Evolutionary conservation across 495 filamentous ascomycete species (phyloP).

Genomic region (Pseudoneurospora amorphoporcata): DNA sequence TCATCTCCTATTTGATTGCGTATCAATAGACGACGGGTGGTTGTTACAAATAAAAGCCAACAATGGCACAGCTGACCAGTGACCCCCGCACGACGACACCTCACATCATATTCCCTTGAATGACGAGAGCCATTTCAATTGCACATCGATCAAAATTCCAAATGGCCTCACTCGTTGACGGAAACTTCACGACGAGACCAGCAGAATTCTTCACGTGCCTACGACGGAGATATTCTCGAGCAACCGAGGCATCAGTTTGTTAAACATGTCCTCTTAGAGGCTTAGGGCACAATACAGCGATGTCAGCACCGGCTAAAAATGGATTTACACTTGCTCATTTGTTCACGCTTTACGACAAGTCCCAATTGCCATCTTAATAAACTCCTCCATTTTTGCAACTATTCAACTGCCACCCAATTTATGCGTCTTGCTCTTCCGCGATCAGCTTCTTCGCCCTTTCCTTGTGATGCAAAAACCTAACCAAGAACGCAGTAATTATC

Average conservation of each 20-base stretch:
- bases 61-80: neutral
- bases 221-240: neutral
- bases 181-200: neutral
- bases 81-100: neutral
- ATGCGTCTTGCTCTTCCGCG: neutral
- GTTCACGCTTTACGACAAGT: neutral
- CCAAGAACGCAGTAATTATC: slow-evolving; percentile 27
- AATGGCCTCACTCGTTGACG: neutral
- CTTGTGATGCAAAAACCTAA: slow-evolving; percentile 30
- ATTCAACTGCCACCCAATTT: neutral
- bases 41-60: neutral
- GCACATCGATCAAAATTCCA: neutral
- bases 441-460: slow-evolving; percentile 23
- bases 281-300: neutral
- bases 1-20: neutral
- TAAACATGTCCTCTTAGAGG: neutral
- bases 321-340: neutral
- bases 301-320: neutral
- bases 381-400: neutral
- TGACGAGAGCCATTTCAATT: neutral
- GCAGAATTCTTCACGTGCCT: neutral
- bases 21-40: neutral
- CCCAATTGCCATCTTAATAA: neutral
- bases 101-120: neutral
- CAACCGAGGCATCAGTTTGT: neutral